phyloP scores from a whole-genome alignment of 352 stramenopile genomes.

The Thalassiosira allenii region DNA sequence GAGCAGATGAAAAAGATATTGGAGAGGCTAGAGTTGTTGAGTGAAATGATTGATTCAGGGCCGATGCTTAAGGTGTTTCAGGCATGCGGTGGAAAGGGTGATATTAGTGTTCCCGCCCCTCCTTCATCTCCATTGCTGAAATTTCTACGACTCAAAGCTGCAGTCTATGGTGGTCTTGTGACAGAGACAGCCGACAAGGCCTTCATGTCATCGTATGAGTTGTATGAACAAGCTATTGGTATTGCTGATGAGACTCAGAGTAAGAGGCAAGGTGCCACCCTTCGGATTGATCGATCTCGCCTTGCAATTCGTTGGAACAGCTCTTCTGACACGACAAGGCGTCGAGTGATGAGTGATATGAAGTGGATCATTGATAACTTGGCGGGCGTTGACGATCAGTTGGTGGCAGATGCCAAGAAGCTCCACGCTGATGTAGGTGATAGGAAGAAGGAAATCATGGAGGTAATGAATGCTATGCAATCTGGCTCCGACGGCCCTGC shows the following conservation, averaged over 20 bases:
- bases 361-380: constrained; percentile 17
- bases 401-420: constrained; percentile 44
- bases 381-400: constrained; percentile 14
- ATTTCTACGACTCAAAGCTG: constrained; percentile 25
- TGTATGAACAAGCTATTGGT: constrained; percentile 45
- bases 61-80: constrained; percentile 59
- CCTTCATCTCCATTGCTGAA: constrained; percentile 21
- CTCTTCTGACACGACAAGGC: constrained; percentile 2
- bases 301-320: constrained; percentile 22
- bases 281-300: constrained; percentile 27
- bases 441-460: constrained; percentile 16
- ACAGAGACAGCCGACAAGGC: constrained; percentile 7
- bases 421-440: constrained; percentile 1
- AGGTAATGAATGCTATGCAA: constrained; percentile 63
- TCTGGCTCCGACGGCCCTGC: constrained; percentile 37
- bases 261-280: constrained; percentile 6
- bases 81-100: constrained; percentile 43
- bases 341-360: constrained; percentile 16
- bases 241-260: constrained; percentile 39
- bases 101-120: constrained; percentile 27
- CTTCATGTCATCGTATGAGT: constrained; percentile 16
- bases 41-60: constrained; percentile 22
- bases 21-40: background rate
- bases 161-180: constrained; percentile 18
- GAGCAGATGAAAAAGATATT: background rate